Evolutionary conservation across 768 basidiomycete genomes (phyloP).

Genomic region (Heimioporus sp.): DNA sequence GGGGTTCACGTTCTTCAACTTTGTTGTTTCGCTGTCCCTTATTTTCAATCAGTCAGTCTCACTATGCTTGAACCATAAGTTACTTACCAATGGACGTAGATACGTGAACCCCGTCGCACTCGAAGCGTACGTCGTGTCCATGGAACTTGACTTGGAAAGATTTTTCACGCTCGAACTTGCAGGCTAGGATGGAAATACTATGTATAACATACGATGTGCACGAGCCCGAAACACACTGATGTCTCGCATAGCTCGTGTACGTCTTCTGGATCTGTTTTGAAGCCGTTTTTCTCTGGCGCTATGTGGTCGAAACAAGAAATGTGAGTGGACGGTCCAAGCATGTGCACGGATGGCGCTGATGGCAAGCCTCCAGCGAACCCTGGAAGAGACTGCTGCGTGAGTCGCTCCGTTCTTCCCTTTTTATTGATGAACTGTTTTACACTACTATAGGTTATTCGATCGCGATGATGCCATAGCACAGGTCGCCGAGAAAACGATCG

Average conservation of each 20-base stretch:
- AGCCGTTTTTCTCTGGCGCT: constrained; percentile 33
- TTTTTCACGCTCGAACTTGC: neutral
- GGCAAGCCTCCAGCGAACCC: neutral
- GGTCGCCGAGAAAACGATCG: too few species aligned
- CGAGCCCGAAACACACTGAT: neutral
- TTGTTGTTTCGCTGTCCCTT: constrained; percentile 35
- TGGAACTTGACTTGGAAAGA: neutral
- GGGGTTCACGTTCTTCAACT: constrained; percentile 37
- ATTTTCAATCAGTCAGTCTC: constrained; percentile 40
- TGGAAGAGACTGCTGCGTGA: too few species aligned
- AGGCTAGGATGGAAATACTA: constrained; percentile 43
- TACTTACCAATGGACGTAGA: constrained; percentile 18
- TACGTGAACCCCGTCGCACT: constrained; percentile 36
- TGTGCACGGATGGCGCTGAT: neutral
- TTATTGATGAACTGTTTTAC: neutral
- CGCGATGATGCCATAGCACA: too few species aligned
- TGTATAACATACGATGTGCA: constrained; percentile 16
- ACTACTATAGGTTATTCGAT: too few species aligned
- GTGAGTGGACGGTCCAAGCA: constrained; percentile 3
- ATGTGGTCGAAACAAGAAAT: constrained; percentile 36
- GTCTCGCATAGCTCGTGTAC: constrained; percentile 31
- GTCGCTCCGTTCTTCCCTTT: neutral
- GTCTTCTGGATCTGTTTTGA: constrained; percentile 39
- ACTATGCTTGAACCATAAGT: constrained; percentile 6
- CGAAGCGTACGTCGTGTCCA: constrained; percentile 7